Evolutionary conservation across 2,329 filamentous ascomycete genomes (phyloP), one percentile per base, ranked within the genome.

Genomic region (Macrophomina tecta): DNA sequence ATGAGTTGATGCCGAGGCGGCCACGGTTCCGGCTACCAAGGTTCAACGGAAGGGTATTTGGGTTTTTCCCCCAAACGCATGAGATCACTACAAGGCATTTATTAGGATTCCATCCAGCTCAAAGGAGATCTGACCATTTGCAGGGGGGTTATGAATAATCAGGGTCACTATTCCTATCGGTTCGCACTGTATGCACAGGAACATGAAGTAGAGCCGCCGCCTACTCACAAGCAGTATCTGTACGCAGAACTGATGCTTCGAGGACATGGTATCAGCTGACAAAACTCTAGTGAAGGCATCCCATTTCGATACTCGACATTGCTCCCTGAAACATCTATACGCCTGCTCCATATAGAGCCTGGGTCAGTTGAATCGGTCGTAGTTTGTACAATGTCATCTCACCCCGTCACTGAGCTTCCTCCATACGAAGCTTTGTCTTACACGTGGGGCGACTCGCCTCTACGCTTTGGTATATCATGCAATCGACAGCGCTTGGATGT

Each of bases 341-440:
- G 42, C 5, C 5, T 45, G 5, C 7, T 45, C 5, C 11, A 45
- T n/a, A 9, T 45, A 14, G 42, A 45, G 16, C 42, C 16, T n/a
- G 42, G 42, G 16, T 14, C 11, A 5, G 9, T 14, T 4, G 5
- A 16, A 45, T 45, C 42, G 42, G 12, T 16, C 16, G 16, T 45
- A 1, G 42, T 38, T 6, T 32, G 49, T 32, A n/a, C 51, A 30
- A 36, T 53, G 32, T 53, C 32, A 5, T n/a, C 32, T 34, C 30
- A 53, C 14, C 8, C 28, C 6, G 8, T 49, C 7, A 18, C 48
- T 7, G 7, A 48, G 3, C 5, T n/a, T 2, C 42, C 58, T 3
- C 18, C 40, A 0, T 62, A 49, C 32, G 45, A 62, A 9, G 60
- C 60, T 3, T 28, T 67, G 11, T 67, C 65, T 14, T 64, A 67